Percentiles rank a stretch among this genome's conserved stretches.
phyloP scores from a whole-genome alignment of 2,329 filamentous ascomycete species.

The Torrubiella hemipterigena region DNA sequence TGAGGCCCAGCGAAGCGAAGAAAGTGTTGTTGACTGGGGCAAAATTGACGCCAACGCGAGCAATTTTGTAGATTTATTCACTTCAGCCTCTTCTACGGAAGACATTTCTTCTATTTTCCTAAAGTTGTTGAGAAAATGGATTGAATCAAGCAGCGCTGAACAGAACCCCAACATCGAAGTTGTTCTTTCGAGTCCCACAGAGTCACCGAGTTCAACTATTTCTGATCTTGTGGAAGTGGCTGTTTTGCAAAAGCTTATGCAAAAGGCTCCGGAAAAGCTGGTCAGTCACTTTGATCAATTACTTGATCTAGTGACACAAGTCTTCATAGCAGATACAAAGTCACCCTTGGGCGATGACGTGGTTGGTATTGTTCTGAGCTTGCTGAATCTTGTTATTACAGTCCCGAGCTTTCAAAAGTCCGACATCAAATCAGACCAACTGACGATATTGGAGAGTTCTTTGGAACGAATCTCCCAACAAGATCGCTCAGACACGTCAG shows the following conservation, averaged over 20 bases:
- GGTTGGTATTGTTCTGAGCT: constrained; percentile 41
- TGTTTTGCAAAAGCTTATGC: constrained; percentile 54
- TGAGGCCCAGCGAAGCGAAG: constrained; percentile 5
- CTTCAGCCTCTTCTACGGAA: constrained; percentile 36
- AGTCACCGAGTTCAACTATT: no score
- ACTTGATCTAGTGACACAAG: constrained; percentile 48
- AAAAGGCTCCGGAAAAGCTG: constrained; percentile 49
- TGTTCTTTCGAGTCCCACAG: no score
- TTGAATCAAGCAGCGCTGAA: constrained; percentile 22
- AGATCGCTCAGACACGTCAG: constrained; percentile 28
- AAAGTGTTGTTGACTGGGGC: constrained; percentile 23
- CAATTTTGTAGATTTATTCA: constrained; percentile 36
- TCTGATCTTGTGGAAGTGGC: constrained; percentile 44
- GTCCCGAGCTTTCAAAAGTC: constrained; percentile 42
- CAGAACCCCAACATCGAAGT: constrained; percentile 13
- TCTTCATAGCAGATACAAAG: constrained; percentile 37
- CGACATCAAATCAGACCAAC: constrained; percentile 25
- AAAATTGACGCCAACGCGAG: constrained; percentile 35
- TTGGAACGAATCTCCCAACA: constrained; percentile 29
- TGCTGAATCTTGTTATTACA: constrained; percentile 49
- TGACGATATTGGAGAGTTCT: constrained; percentile 35
- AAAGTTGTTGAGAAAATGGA: constrained; percentile 44
- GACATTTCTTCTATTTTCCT: constrained; percentile 51
- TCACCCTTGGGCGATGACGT: constrained; percentile 33
- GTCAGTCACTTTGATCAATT: constrained; percentile 53